Evolutionary conservation across 148 eudicot species (phyloP).

Genomic region (Gaultheria prostrata): DNA sequence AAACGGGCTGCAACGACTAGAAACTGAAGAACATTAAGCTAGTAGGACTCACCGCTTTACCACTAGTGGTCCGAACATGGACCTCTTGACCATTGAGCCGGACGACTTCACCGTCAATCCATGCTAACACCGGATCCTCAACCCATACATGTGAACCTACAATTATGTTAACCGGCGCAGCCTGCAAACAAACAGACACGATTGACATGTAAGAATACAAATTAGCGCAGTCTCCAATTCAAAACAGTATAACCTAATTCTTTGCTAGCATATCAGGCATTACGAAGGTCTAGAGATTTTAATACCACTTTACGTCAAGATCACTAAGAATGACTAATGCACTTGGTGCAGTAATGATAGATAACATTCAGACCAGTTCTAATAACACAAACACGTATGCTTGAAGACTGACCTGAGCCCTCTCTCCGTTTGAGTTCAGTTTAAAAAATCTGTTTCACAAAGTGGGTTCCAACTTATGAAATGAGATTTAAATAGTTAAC

Average conservation of each 20-base stretch:
- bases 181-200: slow-evolving; percentile 45
- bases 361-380: not conserved
- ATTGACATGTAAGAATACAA: slow-evolving; percentile 14
- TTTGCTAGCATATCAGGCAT: slow-evolving; percentile 15
- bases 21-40: slow-evolving; percentile 10
- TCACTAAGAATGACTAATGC: not conserved
- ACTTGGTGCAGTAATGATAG: not conserved
- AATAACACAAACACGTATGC: not conserved
- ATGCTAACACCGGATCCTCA: slow-evolving; percentile 84
- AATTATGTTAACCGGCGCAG: slow-evolving; percentile 73
- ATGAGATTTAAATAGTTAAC: not conserved
- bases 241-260: not conserved
- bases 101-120: slow-evolving; percentile 89
- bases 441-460: too few relatives aligned
- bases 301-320: not conserved
- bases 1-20: not conserved
- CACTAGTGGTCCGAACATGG: slow-evolving; percentile 62
- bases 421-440: not conserved
- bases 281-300: slow-evolving; percentile 10
- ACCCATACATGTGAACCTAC: slow-evolving; percentile 97
- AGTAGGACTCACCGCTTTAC: slow-evolving; percentile 63
- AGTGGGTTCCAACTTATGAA: not conserved
- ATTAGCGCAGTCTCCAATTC: not conserved
- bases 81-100: slow-evolving; percentile 68
- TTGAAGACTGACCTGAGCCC: not conserved